Percentiles rank a stretch among this genome's conserved stretches.
phyloP scores from a whole-genome alignment of 2,329 filamentous ascomycete genomes.

The Penicillium decumbens region DNA sequence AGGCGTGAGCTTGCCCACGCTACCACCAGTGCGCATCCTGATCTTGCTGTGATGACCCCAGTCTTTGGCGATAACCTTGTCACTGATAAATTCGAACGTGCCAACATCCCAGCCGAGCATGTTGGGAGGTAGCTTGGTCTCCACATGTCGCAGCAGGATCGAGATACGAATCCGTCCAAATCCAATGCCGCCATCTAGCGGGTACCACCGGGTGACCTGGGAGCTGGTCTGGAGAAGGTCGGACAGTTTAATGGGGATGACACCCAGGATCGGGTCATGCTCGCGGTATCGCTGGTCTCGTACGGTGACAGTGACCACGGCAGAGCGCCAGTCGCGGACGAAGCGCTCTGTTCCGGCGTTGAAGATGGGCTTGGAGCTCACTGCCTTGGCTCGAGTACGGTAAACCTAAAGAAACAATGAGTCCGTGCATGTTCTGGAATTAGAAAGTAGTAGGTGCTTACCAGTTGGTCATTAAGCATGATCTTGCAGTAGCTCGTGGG shows the following conservation, averaged over 20 bases:
- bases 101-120: conserved; percentile 94
- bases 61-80: conserved; percentile 61
- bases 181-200: conserved; percentile 88
- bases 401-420: conserved; percentile 54
- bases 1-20: conserved; percentile 64
- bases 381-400: conserved; percentile 89
- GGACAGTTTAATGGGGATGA: conserved; percentile 80
- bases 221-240: conserved; percentile 85
- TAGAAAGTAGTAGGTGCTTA: conserved; percentile 30
- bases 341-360: conserved; percentile 94
- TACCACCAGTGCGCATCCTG: conserved; percentile 77
- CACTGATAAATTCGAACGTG: conserved; percentile 79
- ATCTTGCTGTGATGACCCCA: conserved; percentile 65
- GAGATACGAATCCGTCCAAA: conserved; percentile 88
- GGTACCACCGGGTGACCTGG: conserved; percentile 87
- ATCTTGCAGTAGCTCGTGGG: conserved; percentile 95
- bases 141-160: conserved; percentile 81
- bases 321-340: conserved; percentile 85
- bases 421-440: background rate
- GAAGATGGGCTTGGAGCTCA: conserved; percentile 92
- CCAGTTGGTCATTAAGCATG: conserved; percentile 77
- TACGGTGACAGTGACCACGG: conserved; percentile 80
- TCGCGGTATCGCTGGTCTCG: conserved; percentile 84
- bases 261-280: conserved; percentile 89
- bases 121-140: conserved; percentile 74